Base-by-base conservation (phyloP, 805 yeast species). In the Metschnikowia santaceciliae region DNA sequence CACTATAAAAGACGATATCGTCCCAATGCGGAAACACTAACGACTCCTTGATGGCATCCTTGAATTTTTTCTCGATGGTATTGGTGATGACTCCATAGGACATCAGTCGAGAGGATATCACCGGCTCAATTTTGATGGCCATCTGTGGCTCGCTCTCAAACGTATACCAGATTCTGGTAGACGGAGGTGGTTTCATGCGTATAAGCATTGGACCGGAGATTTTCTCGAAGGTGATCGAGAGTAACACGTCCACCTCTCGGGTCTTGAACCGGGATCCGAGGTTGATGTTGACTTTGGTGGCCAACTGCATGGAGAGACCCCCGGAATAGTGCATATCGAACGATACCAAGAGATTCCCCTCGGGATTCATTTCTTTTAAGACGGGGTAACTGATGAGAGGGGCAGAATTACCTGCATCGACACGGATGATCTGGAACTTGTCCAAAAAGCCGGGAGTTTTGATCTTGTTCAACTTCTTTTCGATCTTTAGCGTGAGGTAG, bases 21-120 rank as follows among this genome's bases (percentile, higher is more conserved):
- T 92, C 98, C 90, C 90, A 86, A 60, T 76, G 83, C 2, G 99
- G 99, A 32, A 80, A 66, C 0, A 94, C 98, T 44, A 94, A 68
- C 6, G 94, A 80, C 33, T 88, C 94, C 54, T 77, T 81, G 37
- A 92, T 75, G 1, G 90, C 87, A 45, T 89, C 96, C 51, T 84
- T 81, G 54, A 92, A 81, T 57, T 84, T 83, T 63, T 82, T 84
- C 54, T 84, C 89, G 55, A 92, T 87, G 20, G 85, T 81, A 57
- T 86, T 86, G 1, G 96, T 90, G 39, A 94, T 79, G 65, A 91
- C 76, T 33, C 82, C 81, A 61, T 88, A 89, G 3, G 89, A 82
- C 57, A 94, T 70, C 57, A 88, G 88, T 49, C 95, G 77, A 4
- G 96, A 82, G 57, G 96, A 87, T 10, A 92, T 89, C n/a, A 89